Conservation (phyloP, 192 early-diverging fungal species). For the Coemansia sp. region DNA sequence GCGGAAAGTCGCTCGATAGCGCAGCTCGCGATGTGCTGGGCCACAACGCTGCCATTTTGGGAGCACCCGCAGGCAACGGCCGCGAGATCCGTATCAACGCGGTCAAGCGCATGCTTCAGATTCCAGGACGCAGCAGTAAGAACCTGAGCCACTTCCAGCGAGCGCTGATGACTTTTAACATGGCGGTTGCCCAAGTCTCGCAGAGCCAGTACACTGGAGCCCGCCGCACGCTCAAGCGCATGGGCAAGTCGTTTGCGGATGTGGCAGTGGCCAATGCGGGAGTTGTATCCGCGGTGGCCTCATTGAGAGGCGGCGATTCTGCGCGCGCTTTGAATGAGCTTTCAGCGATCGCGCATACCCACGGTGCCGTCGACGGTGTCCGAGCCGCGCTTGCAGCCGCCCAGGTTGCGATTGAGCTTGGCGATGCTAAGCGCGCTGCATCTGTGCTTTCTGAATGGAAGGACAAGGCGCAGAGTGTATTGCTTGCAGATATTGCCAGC, state of each 20-base stretch:
- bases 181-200: constrained; percentile 24
- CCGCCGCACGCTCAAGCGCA: constrained; percentile 17
- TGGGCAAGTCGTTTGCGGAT: constrained; percentile 12
- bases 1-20: constrained; percentile 8
- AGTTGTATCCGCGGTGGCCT: constrained; percentile 20
- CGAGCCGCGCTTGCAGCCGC: constrained; percentile 22
- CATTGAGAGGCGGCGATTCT: constrained; percentile 11
- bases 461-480: constrained; percentile 16
- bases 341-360: constrained; percentile 9
- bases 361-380: constrained; percentile 8
- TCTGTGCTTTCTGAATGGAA: constrained; percentile 23
- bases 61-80: neutral
- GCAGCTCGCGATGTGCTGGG: constrained; percentile 18
- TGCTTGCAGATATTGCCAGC: constrained; percentile 1
- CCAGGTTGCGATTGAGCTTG: constrained; percentile 29
- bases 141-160: constrained; percentile 26
- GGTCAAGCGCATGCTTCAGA: constrained; percentile 30
- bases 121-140: constrained; percentile 11
- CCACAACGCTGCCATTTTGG: constrained; percentile 23
- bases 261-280: constrained; percentile 12
- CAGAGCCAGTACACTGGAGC: constrained; percentile 27
- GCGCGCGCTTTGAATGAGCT: constrained; percentile 31
- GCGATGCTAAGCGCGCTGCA: constrained; percentile 12
- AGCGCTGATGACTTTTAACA: constrained; percentile 39
- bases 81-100: neutral